Evolutionary conservation across 2,329 filamentous ascomycete species (phyloP), one percentile per base, ranked within the genome.

Genomic region (Tolypocladium ophioglossoides): DNA sequence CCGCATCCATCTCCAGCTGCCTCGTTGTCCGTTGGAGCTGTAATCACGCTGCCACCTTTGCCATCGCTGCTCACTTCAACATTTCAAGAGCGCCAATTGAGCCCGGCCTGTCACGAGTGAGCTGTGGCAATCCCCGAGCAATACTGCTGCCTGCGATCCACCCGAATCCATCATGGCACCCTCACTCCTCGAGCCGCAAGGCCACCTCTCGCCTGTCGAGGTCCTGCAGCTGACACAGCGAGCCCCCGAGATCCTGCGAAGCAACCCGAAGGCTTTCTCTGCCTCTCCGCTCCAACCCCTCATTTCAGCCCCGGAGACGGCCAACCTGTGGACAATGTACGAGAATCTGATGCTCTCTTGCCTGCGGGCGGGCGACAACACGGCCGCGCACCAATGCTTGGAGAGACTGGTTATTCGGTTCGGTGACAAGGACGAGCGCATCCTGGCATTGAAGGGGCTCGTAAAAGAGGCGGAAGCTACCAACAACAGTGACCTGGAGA

Each of bases 291-390:
- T 85, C 11, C 63, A 67, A 30, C 78, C 78, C 10, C 68, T 85
- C 4, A 76, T 83, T 62, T 74, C 78, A 1, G 70, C 78, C 1
- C 68, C 78, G 34, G 91, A 96, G 68, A 85, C 84, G 0, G 78
- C 87, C 53, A 90, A 95, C 60, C 78, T 89, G 65, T 97, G 92
- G 91, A 80, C 80, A 18, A 83, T 82, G 46, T 88, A 94, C 70
- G 92, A 97, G 72, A 94, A 95, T 66, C 79, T 97, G 20, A 75
- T 97, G 61, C 74, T 94, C 37, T 84, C 90, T 34, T 94, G 89
- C 64, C 79, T 99, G 39, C 86, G 89, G 51, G 91, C 89, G 0
- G 87, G 89, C 53, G 89, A 97, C 69, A 86, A 95, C 62, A 74
- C 82, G 59, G 82, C 88, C 27, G 94, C 94, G 27, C 82, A 83